phyloP scores from a whole-genome alignment of 768 basidiomycete species.

The Pleurotus salmoneostramineus region DNA sequence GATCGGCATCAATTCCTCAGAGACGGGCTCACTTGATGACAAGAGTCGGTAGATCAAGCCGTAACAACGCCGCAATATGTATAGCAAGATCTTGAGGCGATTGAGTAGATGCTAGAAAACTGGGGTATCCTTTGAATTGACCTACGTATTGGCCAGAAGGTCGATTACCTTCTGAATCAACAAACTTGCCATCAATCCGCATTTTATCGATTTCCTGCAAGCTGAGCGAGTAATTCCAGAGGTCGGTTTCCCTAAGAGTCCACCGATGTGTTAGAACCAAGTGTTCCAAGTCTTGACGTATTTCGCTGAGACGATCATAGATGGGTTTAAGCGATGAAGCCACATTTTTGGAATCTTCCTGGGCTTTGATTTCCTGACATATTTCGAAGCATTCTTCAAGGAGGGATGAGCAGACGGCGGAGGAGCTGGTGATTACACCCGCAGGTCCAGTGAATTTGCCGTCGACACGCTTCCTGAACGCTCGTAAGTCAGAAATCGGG shows the following conservation, averaged over 20 bases:
- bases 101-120: not conserved
- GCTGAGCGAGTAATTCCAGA: slow-evolving; percentile 91
- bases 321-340: slow-evolving; percentile 85
- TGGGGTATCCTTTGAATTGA: slow-evolving; percentile 5
- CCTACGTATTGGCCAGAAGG: slow-evolving; percentile 94
- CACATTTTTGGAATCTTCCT: slow-evolving; percentile 87
- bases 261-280: slow-evolving; percentile 94
- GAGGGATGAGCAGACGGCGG: slow-evolving; percentile 87
- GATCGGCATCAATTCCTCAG: slow-evolving; percentile 96
- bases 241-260: slow-evolving; percentile 92
- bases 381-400: slow-evolving; percentile 98
- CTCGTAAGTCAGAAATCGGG: not conserved
- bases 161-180: slow-evolving; percentile 88
- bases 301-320: slow-evolving; percentile 84
- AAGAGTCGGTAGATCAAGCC: slow-evolving; percentile 92
- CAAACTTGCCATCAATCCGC: slow-evolving; percentile 96
- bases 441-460: slow-evolving; percentile 94
- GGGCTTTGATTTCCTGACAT: slow-evolving; percentile 89
- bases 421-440: slow-evolving; percentile 85
- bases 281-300: slow-evolving; percentile 86
- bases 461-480: slow-evolving; percentile 79
- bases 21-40: slow-evolving; percentile 94
- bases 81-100: slow-evolving; percentile 72
- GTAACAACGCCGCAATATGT: slow-evolving; percentile 91
- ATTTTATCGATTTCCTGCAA: slow-evolving; percentile 96